Conservation (phyloP, 1,284 basidiomycete species). For the Gymnopus androsaceus region DNA sequence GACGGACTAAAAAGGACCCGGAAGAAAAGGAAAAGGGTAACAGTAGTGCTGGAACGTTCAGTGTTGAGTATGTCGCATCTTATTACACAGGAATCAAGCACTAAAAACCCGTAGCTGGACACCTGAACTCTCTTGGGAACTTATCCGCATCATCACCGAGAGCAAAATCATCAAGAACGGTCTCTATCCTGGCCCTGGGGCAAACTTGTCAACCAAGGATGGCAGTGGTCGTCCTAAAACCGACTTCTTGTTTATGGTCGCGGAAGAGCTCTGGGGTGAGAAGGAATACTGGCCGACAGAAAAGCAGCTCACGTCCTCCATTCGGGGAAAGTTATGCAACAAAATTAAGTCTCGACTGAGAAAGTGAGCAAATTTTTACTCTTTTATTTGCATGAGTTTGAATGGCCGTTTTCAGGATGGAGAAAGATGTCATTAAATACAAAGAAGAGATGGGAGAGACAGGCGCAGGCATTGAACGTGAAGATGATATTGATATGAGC, state of each 20-base stretch:
- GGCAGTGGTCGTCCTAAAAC: background rate
- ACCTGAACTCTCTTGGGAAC: background rate
- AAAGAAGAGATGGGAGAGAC: background rate
- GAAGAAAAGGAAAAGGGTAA: background rate
- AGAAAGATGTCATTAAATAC: background rate
- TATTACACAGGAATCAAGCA: background rate
- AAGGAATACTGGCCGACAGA: background rate
- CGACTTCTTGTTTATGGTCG: background rate
- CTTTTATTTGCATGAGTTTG: background rate
- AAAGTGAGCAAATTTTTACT: background rate
- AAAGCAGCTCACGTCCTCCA: background rate
- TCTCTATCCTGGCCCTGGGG: background rate
- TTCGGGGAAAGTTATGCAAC: background rate
- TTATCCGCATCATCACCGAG: background rate
- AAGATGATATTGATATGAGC: constrained; percentile 6
- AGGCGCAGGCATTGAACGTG: background rate
- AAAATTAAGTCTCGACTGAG: background rate
- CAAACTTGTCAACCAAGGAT: background rate
- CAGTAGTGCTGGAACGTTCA: background rate
- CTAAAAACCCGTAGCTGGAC: background rate
- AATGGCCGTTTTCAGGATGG: background rate
- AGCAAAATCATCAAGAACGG: background rate
- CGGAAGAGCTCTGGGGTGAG: background rate
- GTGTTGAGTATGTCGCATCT: background rate
- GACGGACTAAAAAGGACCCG: too few species aligned